Base-by-base conservation (phyloP, 495 filamentous ascomycete species). In the Durotheca rogersii region DNA sequence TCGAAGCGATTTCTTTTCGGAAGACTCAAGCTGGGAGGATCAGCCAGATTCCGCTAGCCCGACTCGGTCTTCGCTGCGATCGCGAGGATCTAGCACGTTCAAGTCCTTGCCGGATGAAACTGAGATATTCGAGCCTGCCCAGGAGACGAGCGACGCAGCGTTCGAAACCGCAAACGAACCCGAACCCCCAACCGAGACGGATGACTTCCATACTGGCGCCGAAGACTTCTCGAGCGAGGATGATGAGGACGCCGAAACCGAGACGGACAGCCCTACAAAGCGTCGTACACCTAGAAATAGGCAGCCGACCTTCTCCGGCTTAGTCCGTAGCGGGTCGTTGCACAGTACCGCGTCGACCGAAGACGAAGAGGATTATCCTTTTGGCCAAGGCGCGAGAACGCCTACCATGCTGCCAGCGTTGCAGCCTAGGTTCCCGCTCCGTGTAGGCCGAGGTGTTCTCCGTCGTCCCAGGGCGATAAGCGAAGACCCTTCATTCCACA, bases 11-110 rank as follows among this genome's bases (percentile, higher is more conserved):
- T 73, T 96, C 31, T 73, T 87, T 41, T 62, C 86, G 10, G 80
- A 86, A 25, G 84, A 93, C 29, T 75, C 80, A 0, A 88, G 94
- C n/a, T 97, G 93, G 93, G 94, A 96, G 68, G 93, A 96, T 37
- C 68, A 76, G 15, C 65, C 60, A 2, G 76, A 78, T 7, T 56
- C 50, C 16, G 60, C 54, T 14, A 51, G 52, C 1, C 68, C 69
- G 23, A 60, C 65, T 23, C 56, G 43, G 33, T 56, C 63, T 4
- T 47, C 51, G 7, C 30, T 65, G 38, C 25, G 58, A 75, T 63
- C 62, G 7, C 62, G 60, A 6, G 62, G 60, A 31, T 56, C 50
- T 7, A 66, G 38, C 11, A 53, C 56, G 36, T 62, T 55, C 25
- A 25, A 63, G 15, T 56, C 60, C 0, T 56, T 60, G 16, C 31